Evolutionary conservation across 352 stramenopile genomes (phyloP), one percentile per base, ranked within the genome.

Genomic region (Globisporangium parvum): DNA sequence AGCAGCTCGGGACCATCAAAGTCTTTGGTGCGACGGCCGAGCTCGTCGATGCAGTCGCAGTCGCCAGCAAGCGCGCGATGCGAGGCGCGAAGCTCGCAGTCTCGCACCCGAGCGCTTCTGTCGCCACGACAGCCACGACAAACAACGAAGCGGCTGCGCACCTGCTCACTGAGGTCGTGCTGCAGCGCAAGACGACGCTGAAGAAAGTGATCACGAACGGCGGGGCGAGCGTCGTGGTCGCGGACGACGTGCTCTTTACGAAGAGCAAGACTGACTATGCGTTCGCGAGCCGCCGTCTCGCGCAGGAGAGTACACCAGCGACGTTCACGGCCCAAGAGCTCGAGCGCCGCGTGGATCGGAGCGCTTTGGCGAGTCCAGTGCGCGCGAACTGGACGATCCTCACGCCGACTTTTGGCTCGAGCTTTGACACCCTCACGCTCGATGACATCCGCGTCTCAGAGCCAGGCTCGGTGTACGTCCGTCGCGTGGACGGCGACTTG

Each of bases 201-300:
- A 56, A 56, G 51, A 56, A 48, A 21, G 6, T 56, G 39, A 40
- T 56, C 18, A 31, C 51, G 39, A 56, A 49, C 51, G 39, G 51
- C 40, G 24, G 15, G 14, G 51, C 37, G 6, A 40, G 48, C 24
- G 40, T 56, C 39, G 51, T 56, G 39, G 47, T 56, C 24, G 11
- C 40, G 18, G 26, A 56, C 51, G 17, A 56, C 51, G 40, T 56
- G 39, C 26, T 56, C 39, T 49, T 56, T 24, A 41, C 50, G 6
- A 55, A 47, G 50, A 55, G 33, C 15, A 55, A 47, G 8, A 17
- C 39, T 2, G 37, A 55, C 37, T 55, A 55, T 37, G 10, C 5
- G 20, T 33, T 55, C 50, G 17, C 12, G 14, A 39, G 39, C 18
- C 31, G 31, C 31, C 31, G 31, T 20, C 39, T 44, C 39, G 39